Percentiles rank a stretch among this genome's conserved stretches.
These are phyloP conservation scores for Euphorbia lathyris DNA, from an alignment of 345 rosid genomes.

Conservation along the genomic window DNA sequence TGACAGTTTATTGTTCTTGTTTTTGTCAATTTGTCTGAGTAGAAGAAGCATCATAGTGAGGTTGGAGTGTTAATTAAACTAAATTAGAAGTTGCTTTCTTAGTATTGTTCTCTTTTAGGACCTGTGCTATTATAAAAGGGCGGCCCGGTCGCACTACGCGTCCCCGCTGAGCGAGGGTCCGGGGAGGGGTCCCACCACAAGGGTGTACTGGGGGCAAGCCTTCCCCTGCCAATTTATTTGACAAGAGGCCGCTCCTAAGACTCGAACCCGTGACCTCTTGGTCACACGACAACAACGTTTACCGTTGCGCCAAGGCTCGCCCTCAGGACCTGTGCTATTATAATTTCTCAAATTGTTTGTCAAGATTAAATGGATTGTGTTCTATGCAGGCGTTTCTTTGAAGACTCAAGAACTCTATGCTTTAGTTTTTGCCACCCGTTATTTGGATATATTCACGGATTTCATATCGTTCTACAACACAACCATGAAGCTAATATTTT, in stretches of 20 bases:
- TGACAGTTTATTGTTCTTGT: not conserved
- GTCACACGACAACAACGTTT: too few relatives aligned
- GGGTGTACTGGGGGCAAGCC: too few relatives aligned
- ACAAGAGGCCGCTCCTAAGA: too few relatives aligned
- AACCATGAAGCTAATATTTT: conserved; percentile 68
- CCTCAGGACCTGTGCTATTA: not conserved
- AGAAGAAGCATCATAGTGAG: not conserved
- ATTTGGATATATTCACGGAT: conserved; percentile 74
- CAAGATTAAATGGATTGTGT: not conserved
- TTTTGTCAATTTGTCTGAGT: not conserved
- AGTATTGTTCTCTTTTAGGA: not conserved
- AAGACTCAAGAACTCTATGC: conserved; percentile 89
- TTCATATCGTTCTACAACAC: conserved; percentile 70
- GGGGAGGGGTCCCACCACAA: too few relatives aligned
- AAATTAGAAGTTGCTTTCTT: not conserved
- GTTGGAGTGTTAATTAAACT: not conserved
- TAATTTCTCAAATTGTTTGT: not conserved
- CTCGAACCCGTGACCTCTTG: too few relatives aligned
- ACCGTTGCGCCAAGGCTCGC: too few relatives aligned
- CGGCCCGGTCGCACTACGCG: too few relatives aligned
- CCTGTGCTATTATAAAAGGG: not conserved
- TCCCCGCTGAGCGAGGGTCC: too few relatives aligned
- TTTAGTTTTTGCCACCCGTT: conserved; percentile 65
- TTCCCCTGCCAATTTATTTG: too few relatives aligned
- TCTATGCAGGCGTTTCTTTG: conserved; percentile 62